Evolutionary conservation across 768 basidiomycete species (phyloP), one percentile per base, ranked within the genome.

Genomic region (Pleurotus tuoliensis): DNA sequence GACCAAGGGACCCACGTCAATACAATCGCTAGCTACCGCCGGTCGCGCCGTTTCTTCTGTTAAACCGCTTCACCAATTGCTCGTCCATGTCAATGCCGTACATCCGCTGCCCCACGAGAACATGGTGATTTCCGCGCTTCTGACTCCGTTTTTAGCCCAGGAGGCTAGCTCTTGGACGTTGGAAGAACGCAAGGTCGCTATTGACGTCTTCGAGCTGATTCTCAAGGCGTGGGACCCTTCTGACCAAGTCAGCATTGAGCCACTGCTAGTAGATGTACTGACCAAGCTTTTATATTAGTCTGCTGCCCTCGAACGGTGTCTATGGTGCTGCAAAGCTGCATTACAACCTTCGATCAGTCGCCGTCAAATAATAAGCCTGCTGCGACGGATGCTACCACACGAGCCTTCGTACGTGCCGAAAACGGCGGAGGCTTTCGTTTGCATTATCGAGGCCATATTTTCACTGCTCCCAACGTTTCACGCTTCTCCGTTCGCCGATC

Each of bases 241-340:
- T n/a, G 78, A 76, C 51, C 83, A 88, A 74, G 88, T 88, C 27
- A 57, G 75, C 62, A 13, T 15, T 39, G 13, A 16, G 12, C 43
- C 22, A 38, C 45, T 5, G 40, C 41, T 16, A 16, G 46, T 47
- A n/a, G 34, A 25, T 7, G 8, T 39, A 16, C 40, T 47, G 11
- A 47, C 57, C 57, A 11, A 55, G 30, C 46, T 15, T 50, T 37
- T 18, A 25, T 48, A 48, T 30, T 60, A 74, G 73, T 64, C 78
- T 61, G 72, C 69, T 20, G 80, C 77, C 53, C 71, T 86, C 8
- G 82, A 83, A 57, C 81, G 88, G 22, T 82, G 78, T 61, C 59
- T 86, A 27, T 92, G 89, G 89, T 90, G 87, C 63, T 82, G 83
- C 61, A 81, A 79, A 60, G 86, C 86, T 7, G 82, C 82, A 70